Conservation (phyloP, 2,329 filamentous ascomycete species). For the Apiospora saccharicola region DNA sequence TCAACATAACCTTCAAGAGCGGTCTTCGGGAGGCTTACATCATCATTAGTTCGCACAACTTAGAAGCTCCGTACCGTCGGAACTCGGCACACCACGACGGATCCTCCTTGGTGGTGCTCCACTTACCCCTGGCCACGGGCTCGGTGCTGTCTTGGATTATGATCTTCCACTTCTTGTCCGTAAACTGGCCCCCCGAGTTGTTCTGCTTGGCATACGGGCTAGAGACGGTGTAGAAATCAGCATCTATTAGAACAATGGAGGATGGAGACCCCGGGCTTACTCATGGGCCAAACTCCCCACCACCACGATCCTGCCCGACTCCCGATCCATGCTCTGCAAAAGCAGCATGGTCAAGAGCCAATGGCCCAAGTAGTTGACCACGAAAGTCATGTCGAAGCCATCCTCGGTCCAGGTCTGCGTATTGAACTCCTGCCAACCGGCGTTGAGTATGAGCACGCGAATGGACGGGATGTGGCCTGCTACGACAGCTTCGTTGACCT, state of each 20-base stretch:
- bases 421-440: slow-evolving; percentile 33
- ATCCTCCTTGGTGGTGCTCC: slow-evolving; percentile 35
- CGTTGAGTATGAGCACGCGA: slow-evolving; percentile 40
- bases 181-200: slow-evolving; percentile 16
- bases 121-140: slow-evolving; percentile 35
- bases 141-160: slow-evolving; percentile 32
- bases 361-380: slow-evolving; percentile 31
- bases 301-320: slow-evolving; percentile 27
- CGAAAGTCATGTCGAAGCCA: slow-evolving; percentile 30
- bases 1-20: not conserved
- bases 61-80: slow-evolving; percentile 39
- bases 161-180: slow-evolving; percentile 31
- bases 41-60: slow-evolving; percentile 41
- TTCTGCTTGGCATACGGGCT: slow-evolving; percentile 23
- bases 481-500: slow-evolving; percentile 31
- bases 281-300: slow-evolving; percentile 27
- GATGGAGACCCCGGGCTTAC: too few species aligned
- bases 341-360: slow-evolving; percentile 33
- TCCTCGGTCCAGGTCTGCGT: slow-evolving; percentile 28
- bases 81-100: slow-evolving; percentile 34
- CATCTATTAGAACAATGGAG: too few species aligned
- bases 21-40: slow-evolving; percentile 28
- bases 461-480: slow-evolving; percentile 37
- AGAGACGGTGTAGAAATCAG: too few species aligned
- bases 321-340: slow-evolving; percentile 31